Evolutionary conservation across 768 basidiomycete genomes (phyloP).

Genomic region (Phylloporus scabripes): DNA sequence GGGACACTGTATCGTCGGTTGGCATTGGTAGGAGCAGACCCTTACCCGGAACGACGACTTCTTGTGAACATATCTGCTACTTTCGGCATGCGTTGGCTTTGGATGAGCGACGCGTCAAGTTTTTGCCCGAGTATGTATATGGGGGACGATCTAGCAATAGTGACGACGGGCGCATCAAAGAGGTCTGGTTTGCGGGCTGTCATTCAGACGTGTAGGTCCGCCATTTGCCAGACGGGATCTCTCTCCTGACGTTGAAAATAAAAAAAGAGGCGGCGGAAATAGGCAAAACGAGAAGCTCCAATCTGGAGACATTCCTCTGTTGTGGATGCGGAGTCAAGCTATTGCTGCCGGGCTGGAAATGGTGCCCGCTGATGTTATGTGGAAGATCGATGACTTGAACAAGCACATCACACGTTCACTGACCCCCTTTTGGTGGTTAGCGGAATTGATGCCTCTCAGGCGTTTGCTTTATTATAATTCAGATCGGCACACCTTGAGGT

Average conservation of each 20-base stretch:
- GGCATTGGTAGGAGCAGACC: constrained; percentile 30
- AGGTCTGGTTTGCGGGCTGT: constrained; percentile 40
- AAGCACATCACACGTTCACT: constrained; percentile 18
- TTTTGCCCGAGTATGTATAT: constrained; percentile 39
- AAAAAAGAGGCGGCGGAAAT: constrained; percentile 25
- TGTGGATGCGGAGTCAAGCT: constrained; percentile 32
- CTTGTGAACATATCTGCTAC: constrained; percentile 33
- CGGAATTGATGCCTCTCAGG: constrained; percentile 22
- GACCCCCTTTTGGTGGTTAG: constrained; percentile 15
- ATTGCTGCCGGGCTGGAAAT: constrained; percentile 21
- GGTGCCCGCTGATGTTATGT: constrained; percentile 21
- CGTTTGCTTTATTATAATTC: constrained; percentile 28
- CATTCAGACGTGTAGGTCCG: constrained; percentile 36
- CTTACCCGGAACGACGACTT: constrained; percentile 30
- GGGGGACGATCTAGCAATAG: constrained; percentile 17
- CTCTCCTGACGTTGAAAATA: constrained; percentile 1
- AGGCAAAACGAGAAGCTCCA: constrained; percentile 24
- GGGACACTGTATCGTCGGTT: constrained; percentile 47
- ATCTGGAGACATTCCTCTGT: constrained; percentile 24
- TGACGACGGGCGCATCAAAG: constrained; percentile 29
- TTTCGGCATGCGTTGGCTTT: constrained; percentile 46
- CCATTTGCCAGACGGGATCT: not conserved
- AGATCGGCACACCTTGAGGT: constrained; percentile 19
- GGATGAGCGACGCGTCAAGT: constrained; percentile 45
- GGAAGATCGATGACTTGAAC: constrained; percentile 26